Evolutionary conservation across 176 grass and related monocot species (phyloP), one percentile per base, ranked within the genome.

Genomic region (Alloteropsis semialata): DNA sequence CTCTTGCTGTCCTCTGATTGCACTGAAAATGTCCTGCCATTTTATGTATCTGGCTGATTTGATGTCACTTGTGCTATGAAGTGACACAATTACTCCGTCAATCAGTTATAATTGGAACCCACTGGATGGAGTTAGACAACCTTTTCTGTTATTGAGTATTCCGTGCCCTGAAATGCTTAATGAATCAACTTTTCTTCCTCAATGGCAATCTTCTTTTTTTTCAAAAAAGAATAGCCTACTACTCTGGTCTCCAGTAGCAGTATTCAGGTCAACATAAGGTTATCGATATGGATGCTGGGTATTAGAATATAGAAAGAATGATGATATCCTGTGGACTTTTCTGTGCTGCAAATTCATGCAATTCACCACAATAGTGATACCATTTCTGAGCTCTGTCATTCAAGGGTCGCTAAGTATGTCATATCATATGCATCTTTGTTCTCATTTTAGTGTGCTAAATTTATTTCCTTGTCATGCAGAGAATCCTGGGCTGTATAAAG

Each of bases 401-500:
- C 29, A 37, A 66, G 36, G 16, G 41, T 66, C 15, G 29, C 8
- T 69, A 44, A 75, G 16, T 12, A 34, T 75, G 45, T 3, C 38
- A 77, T 70, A 24, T 56, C 60, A 57, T 41, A 4, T 71, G 68
- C 51, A 77, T 82, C 6, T 62, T 64, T 65, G 34, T 62, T 87
- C 12, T 69, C 13, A 59, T 77, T 85, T 45, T 14, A 68, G 8
- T 34, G 10, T 15, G 64, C 53, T 91, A 65, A 87, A 54, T n/a
- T 72, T 45, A 76, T 70, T 56, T 19, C 14, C 13, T 29, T 73
- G 54, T 3, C 16, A 45, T 83, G 84, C 87, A 94, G 89, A 94
- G 39, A 82, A 92, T 92, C 87, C 87, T 62, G 89, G 91, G 22
- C n/a, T 85, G 38, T 89, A 89, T 80, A 88, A 91, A 91, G 80